Evolutionary conservation across 306 rosid genomes (phyloP).

Genomic region (Ormosia emarginata): DNA sequence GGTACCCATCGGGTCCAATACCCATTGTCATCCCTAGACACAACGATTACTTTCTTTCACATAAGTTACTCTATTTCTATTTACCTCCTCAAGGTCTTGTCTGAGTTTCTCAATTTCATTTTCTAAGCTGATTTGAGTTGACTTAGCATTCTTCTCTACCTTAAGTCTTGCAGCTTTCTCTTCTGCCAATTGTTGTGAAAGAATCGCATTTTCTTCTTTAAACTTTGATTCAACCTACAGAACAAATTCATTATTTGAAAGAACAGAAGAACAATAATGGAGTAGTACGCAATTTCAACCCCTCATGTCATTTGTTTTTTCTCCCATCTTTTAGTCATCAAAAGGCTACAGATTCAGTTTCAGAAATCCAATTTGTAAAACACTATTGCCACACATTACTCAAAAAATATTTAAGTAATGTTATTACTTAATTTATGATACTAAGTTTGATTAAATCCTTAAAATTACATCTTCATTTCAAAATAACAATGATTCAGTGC

Average conservation of each 20-base stretch:
- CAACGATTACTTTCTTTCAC: too few relatives aligned
- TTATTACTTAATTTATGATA: too few relatives aligned
- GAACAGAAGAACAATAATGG: neutral
- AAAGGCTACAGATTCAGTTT: too few relatives aligned
- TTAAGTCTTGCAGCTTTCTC: constrained; percentile 75
- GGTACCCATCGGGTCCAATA: too few relatives aligned
- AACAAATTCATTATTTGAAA: constrained; percentile 9
- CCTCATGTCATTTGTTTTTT: too few relatives aligned
- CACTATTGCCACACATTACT: neutral
- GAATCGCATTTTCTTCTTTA: constrained; percentile 57
- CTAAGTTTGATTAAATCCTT: too few relatives aligned
- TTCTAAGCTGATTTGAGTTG: constrained; percentile 44
- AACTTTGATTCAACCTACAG: constrained; percentile 70
- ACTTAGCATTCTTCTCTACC: constrained; percentile 54
- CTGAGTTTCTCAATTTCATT: constrained; percentile 64
- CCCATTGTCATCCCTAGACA: too few relatives aligned
- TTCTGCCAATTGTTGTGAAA: constrained; percentile 66
- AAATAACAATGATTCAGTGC: neutral
- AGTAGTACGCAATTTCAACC: too few relatives aligned
- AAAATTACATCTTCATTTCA: neutral
- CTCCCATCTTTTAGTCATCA: too few relatives aligned
- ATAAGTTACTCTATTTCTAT: too few relatives aligned
- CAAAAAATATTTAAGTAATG: too few relatives aligned
- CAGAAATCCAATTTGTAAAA: too few relatives aligned
- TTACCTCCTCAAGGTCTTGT: constrained; percentile 62